A percentile compares a stretch with the other conserved stretches of the same genome.
These are phyloP conservation scores for Citrus medica DNA, from an alignment of 345 rosid species.

Conservation along the genomic window DNA sequence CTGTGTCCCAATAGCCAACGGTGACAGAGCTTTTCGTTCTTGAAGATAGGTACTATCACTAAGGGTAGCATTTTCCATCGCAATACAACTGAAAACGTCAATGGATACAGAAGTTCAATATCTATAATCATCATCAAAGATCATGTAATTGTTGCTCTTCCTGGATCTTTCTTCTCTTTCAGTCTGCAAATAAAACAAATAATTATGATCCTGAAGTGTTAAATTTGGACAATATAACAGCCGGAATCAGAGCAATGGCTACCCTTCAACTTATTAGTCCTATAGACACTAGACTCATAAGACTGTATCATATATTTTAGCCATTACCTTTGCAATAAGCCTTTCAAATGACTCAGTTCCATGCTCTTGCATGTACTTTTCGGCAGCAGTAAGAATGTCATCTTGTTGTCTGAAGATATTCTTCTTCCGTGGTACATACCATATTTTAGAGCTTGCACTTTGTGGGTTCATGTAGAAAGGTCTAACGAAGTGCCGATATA, in stretches of 20 bases:
- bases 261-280: neutral
- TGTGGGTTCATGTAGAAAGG: conserved; percentile 65
- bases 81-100: neutral
- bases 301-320: neutral
- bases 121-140: conserved; percentile 78
- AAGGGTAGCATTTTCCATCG: neutral
- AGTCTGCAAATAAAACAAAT: conserved; percentile 41
- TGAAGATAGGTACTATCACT: neutral
- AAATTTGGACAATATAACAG: neutral
- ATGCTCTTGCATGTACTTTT: conserved; percentile 57
- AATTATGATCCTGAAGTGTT: neutral
- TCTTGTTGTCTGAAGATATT: conserved; percentile 48
- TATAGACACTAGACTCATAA: neutral
- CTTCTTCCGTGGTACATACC: conserved; percentile 78
- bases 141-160: conserved; percentile 59
- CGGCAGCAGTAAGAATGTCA: conserved; percentile 72
- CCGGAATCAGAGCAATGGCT: neutral
- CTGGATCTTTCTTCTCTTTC: conserved; percentile 60
- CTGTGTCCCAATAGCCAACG: neutral
- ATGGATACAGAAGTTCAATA: conserved; percentile 31
- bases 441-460: conserved; percentile 41
- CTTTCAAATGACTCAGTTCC: conserved; percentile 58
- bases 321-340: conserved; percentile 43
- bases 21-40: neutral
- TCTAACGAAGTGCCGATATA: conserved; percentile 66